Conservation (phyloP, 2,329 filamentous ascomycete genomes). For the Alternaria alternata region DNA sequence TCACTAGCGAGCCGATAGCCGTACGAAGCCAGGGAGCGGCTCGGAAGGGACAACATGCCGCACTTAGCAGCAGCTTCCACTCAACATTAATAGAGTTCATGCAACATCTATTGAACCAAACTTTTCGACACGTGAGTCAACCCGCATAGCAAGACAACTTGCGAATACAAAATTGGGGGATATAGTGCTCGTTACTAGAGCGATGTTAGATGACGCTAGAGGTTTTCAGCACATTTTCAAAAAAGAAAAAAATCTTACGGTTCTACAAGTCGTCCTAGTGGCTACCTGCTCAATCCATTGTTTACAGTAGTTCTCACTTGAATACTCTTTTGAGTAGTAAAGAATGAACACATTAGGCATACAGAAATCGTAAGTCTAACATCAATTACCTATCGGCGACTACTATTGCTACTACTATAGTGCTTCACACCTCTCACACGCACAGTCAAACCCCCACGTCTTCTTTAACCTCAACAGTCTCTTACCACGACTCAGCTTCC, state of each 20-base stretch:
- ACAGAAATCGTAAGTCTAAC: not conserved
- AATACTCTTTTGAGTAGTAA: not conserved
- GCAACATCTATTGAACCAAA: not conserved
- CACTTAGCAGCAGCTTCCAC: conserved; percentile 1
- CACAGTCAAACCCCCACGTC: conserved; percentile 58
- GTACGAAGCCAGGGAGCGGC: not conserved
- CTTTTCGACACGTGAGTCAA: not conserved
- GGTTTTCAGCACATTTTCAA: not conserved
- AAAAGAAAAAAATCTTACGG: not conserved
- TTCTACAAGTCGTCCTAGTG: not conserved
- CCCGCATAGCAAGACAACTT: not conserved
- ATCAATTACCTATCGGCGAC: not conserved
- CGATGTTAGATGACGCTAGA: not conserved
- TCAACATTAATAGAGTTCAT: not conserved
- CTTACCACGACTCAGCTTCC: conserved; percentile 46
- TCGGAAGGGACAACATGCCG: not conserved
- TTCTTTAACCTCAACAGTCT: conserved; percentile 50
- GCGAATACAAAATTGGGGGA: not conserved
- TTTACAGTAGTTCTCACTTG: not conserved
- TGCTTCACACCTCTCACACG: conserved; percentile 50
- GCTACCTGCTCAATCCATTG: not conserved
- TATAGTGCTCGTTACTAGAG: not conserved
- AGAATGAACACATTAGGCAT: not conserved
- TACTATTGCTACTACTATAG: conserved; percentile 9
- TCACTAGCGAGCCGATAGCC: conserved; percentile 5